Evolutionary conservation across 2,329 filamentous ascomycete species (phyloP).

Genomic region (Stagonosporopsis rhizophila): DNA sequence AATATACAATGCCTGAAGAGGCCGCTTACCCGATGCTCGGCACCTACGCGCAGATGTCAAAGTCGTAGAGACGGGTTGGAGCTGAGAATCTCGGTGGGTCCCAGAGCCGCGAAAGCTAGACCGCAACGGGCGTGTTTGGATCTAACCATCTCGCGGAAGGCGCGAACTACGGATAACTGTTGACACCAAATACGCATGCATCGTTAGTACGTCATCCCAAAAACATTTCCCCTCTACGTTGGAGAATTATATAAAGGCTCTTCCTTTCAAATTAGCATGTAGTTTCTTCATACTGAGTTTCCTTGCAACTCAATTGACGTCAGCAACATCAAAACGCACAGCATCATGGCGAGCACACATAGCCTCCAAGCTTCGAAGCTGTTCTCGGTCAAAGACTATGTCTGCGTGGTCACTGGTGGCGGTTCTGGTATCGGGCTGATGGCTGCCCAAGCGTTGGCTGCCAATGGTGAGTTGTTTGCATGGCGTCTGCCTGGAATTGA

Average conservation of each 20-base stretch:
- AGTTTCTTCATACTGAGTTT: neutral
- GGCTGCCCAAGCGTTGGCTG: slow-evolving; percentile 64
- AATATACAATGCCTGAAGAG: slow-evolving; percentile 16
- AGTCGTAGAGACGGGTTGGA: slow-evolving; percentile 11
- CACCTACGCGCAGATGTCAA: slow-evolving; percentile 8
- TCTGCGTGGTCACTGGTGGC: slow-evolving; percentile 64
- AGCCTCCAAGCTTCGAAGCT: slow-evolving; percentile 60
- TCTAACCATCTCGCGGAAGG: slow-evolving; percentile 7
- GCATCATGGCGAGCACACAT: slow-evolving; percentile 53
- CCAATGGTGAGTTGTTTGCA: slow-evolving; percentile 54
- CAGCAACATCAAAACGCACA: neutral
- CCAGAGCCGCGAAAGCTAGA: neutral
- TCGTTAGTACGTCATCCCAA: slow-evolving; percentile 13
- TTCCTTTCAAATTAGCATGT: neutral
- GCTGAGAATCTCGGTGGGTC: slow-evolving; percentile 15
- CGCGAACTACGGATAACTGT: slow-evolving; percentile 9
- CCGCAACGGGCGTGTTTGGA: neutral
- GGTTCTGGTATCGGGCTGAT: slow-evolving; percentile 71
- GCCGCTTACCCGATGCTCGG: slow-evolving; percentile 4
- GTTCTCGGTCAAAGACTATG: slow-evolving; percentile 62
- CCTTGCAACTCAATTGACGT: neutral
- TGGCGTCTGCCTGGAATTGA: neutral
- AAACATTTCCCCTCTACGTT: slow-evolving; percentile 19
- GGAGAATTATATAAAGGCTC: slow-evolving; percentile 19
- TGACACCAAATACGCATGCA: slow-evolving; percentile 3